Evolutionary conservation across 2,329 filamentous ascomycete species (phyloP).

Genomic region (Neopestalotiopsis rosae): DNA sequence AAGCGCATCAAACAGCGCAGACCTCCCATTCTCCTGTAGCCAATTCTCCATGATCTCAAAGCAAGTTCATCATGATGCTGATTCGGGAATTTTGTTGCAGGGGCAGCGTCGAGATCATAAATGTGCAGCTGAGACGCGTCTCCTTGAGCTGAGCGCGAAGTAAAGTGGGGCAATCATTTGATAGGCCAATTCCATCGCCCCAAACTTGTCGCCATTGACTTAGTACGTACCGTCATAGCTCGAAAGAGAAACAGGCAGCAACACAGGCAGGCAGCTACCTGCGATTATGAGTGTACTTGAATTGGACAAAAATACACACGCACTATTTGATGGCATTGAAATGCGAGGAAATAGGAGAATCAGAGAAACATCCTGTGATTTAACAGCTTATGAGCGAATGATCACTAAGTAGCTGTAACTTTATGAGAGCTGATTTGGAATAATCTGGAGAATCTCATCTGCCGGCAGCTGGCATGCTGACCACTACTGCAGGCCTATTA

Average conservation of each 20-base stretch:
- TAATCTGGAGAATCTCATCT: background rate
- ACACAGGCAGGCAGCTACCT: background rate
- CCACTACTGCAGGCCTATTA: background rate
- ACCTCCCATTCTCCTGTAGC: slow-evolving; percentile 34
- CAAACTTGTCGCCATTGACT: background rate
- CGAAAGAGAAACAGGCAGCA: background rate
- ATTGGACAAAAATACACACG: too few species aligned
- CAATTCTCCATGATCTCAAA: slow-evolving; percentile 33
- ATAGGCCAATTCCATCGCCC: background rate
- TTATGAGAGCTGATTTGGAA: background rate
- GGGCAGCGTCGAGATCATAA: background rate
- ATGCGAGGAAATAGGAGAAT: too few species aligned
- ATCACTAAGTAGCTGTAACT: background rate
- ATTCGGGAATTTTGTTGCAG: background rate
- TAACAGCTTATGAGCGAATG: background rate
- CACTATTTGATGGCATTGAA: too few species aligned
- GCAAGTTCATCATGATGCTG: background rate
- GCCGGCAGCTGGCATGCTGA: background rate
- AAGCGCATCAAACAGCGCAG: slow-evolving; percentile 34
- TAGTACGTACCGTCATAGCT: background rate
- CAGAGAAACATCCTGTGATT: too few species aligned
- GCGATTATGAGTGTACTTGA: background rate
- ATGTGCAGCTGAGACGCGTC: background rate
- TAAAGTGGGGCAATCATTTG: background rate
- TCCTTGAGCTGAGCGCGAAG: background rate